Conservation (phyloP, 208 protist genomes). For the Wallacemonas rigidus region DNA sequence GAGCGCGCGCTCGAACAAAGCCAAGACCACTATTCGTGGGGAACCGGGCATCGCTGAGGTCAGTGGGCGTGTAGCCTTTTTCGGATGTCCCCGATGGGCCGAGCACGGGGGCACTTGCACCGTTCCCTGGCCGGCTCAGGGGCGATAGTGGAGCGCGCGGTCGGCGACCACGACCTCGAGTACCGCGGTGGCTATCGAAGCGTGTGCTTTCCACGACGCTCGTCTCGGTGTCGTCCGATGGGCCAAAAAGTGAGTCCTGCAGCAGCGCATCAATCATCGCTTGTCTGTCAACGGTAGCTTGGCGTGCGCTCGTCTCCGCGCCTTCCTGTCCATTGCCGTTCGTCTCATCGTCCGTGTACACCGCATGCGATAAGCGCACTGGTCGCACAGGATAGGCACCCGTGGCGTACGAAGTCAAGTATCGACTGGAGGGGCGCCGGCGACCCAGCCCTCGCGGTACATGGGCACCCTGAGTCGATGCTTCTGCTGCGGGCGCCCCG, state of each 20-base stretch:
- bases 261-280: conserved; percentile 9
- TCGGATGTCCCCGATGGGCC: neutral
- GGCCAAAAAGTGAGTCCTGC: conserved; percentile 1
- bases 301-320: neutral
- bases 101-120: neutral
- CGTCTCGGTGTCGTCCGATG: neutral
- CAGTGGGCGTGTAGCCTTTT: neutral
- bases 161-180: neutral
- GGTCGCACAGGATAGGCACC: conserved; percentile 27
- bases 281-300: neutral
- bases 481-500: neutral
- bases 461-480: no score
- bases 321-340: neutral
- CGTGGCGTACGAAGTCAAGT: conserved; percentile 20
- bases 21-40: no score
- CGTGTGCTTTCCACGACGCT: neutral
- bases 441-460: neutral
- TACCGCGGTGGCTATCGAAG: neutral
- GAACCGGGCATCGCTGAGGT: neutral
- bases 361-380: neutral
- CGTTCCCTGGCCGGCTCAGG: neutral
- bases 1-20: no score
- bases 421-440: conserved; percentile 1
- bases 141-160: neutral
- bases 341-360: neutral